Evolutionary conservation across 179 eudicot species (phyloP).

Genomic region (Heliamphora pulchella): DNA sequence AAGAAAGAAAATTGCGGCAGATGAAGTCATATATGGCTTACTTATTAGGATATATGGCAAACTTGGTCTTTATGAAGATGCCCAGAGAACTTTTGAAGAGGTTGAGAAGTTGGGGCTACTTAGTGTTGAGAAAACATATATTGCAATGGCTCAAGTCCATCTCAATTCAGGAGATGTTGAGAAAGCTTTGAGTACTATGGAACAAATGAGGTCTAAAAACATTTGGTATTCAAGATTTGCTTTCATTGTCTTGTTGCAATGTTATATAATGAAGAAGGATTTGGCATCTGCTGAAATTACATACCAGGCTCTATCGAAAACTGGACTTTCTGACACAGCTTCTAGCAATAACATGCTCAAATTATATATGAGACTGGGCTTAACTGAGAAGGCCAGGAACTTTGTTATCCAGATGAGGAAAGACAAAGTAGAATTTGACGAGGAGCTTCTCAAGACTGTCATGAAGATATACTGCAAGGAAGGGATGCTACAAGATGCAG

Average conservation of each 20-base stretch:
- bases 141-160: conserved; percentile 86
- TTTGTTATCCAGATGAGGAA: conserved; percentile 47
- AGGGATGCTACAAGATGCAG: conserved; percentile 54
- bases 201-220: conserved; percentile 52
- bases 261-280: conserved; percentile 61
- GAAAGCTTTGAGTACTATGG: conserved; percentile 56
- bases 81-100: conserved; percentile 65
- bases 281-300: conserved; percentile 54
- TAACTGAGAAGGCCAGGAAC: conserved; percentile 55
- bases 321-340: conserved; percentile 52
- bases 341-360: conserved; percentile 67
- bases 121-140: conserved; percentile 60
- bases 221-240: conserved; percentile 54
- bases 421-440: conserved; percentile 50
- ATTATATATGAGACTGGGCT: conserved; percentile 38
- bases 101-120: conserved; percentile 57
- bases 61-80: conserved; percentile 82
- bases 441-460: conserved; percentile 55
- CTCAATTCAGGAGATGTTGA: conserved; percentile 44
- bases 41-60: conserved; percentile 85
- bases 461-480: conserved; percentile 60
- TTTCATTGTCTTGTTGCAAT: conserved; percentile 50
- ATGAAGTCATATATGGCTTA: conserved; percentile 87
- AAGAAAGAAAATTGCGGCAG: conserved; percentile 49
- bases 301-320: conserved; percentile 51